Conservation (phyloP, 768 basidiomycete species). For the Cantharellus cinnabarinus region DNA sequence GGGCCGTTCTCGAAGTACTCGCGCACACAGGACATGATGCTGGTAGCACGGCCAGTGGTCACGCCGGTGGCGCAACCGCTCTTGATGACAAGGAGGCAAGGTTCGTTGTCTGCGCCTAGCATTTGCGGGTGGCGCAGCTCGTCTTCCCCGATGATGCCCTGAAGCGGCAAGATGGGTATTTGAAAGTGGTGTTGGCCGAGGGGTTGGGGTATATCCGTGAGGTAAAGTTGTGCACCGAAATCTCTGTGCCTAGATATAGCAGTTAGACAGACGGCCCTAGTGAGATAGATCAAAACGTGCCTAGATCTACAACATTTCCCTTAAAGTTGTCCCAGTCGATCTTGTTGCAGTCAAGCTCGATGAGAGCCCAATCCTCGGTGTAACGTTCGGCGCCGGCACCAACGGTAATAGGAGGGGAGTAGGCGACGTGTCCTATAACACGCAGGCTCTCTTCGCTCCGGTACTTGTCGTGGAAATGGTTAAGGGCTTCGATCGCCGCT, state of each 20-base stretch:
- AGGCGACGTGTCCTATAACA: slow-evolving; percentile 13
- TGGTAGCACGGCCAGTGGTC: slow-evolving; percentile 21
- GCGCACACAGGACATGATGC: slow-evolving; percentile 14
- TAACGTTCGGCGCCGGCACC: slow-evolving; percentile 6
- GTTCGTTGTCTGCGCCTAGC: slow-evolving; percentile 15
- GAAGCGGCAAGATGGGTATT: slow-evolving; percentile 19
- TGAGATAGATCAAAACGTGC: slow-evolving; percentile 10
- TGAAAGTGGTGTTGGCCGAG: slow-evolving; percentile 10
- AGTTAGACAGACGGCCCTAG: slow-evolving; percentile 9
- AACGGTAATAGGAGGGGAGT: slow-evolving; percentile 11
- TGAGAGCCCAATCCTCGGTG: slow-evolving; percentile 12
- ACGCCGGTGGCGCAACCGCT: slow-evolving; percentile 19
- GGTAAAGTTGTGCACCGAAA: slow-evolving; percentile 10
- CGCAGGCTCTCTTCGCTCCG: slow-evolving; percentile 13
- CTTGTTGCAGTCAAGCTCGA: slow-evolving; percentile 10
- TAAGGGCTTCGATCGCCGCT: slow-evolving; percentile 9
- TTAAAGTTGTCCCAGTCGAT: slow-evolving; percentile 5
- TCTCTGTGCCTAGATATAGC: slow-evolving; percentile 16
- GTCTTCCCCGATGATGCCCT: slow-evolving; percentile 10
- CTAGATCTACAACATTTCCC: slow-evolving; percentile 13
- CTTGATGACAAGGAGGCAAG: slow-evolving; percentile 19
- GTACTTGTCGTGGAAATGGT: slow-evolving; percentile 10
- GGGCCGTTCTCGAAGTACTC: slow-evolving; percentile 9
- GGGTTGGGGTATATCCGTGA: slow-evolving; percentile 14
- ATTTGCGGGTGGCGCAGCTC: slow-evolving; percentile 15